Evolutionary conservation across 345 rosid species (phyloP).

Genomic region (Clarkia xantiana): DNA sequence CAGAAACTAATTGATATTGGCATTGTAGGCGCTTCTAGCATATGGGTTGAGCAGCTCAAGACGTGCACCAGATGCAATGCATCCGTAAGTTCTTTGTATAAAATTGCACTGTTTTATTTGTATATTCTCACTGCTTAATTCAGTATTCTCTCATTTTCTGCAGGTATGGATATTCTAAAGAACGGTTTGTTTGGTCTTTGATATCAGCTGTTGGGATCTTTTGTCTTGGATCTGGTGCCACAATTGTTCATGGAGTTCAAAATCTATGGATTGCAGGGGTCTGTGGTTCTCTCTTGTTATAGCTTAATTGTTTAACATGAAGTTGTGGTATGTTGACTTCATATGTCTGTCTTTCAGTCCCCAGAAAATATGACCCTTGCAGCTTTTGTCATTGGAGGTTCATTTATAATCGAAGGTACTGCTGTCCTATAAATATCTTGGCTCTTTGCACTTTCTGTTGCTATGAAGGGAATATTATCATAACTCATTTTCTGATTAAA

Average conservation of each 20-base stretch:
- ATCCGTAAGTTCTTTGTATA: slow-evolving; percentile 49
- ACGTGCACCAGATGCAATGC: slow-evolving; percentile 97
- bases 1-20: slow-evolving; percentile 27
- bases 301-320: background rate
- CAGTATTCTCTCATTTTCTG: slow-evolving; percentile 13
- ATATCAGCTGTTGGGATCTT: slow-evolving; percentile 98
- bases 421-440: background rate
- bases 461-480: too few species aligned
- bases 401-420: slow-evolving; percentile 83
- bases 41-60: slow-evolving; percentile 95
- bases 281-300: slow-evolving; percentile 7
- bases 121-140: slow-evolving; percentile 3
- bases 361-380: slow-evolving; percentile 73
- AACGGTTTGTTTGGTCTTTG: slow-evolving; percentile 98
- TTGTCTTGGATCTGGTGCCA: slow-evolving; percentile 98
- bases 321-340: background rate
- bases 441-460: too few species aligned
- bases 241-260: slow-evolving; percentile 85
- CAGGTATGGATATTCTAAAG: slow-evolving; percentile 96
- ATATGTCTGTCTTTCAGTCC: slow-evolving; percentile 33
- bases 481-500: too few species aligned
- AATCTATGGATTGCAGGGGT: slow-evolving; percentile 75
- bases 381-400: slow-evolving; percentile 90
- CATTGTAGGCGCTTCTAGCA: slow-evolving; percentile 81
- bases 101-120: background rate